Conservation (phyloP, 345 rosid species). For the Litchi chinensis region DNA sequence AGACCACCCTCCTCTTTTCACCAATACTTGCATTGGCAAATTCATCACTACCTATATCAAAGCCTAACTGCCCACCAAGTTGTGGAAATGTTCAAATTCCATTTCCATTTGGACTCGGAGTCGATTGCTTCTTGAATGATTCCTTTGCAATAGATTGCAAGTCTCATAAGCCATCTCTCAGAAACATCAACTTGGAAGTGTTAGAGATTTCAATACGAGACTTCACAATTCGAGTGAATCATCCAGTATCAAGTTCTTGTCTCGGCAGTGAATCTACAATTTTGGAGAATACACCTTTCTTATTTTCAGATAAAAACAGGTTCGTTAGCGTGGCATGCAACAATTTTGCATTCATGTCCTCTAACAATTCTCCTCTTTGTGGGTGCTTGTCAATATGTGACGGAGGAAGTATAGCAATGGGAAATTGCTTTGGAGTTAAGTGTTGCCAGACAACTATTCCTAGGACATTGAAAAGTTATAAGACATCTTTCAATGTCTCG, state of each 20-base stretch:
- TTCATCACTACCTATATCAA: not conserved
- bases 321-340: not conserved
- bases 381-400: constrained; percentile 6
- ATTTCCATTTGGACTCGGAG: constrained; percentile 12
- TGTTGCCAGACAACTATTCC: not conserved
- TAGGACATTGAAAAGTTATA: not conserved
- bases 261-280: not conserved
- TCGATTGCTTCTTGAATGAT: not conserved
- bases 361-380: not conserved
- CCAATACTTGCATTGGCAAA: not conserved
- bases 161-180: not conserved
- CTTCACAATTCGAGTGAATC: not conserved
- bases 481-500: not conserved
- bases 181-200: not conserved
- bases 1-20: not conserved
- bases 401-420: no score
- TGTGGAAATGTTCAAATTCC: constrained; percentile 8
- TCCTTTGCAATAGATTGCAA: not conserved
- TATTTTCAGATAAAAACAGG: not conserved
- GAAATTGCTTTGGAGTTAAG: not conserved
- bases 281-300: not conserved
- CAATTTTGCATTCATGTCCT: not conserved
- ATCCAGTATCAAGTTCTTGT: not conserved
- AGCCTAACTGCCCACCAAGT: not conserved
- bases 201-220: not conserved